phyloP scores from a whole-genome alignment of 331 rosid genomes.

The Rhamnella rubrinervis region DNA sequence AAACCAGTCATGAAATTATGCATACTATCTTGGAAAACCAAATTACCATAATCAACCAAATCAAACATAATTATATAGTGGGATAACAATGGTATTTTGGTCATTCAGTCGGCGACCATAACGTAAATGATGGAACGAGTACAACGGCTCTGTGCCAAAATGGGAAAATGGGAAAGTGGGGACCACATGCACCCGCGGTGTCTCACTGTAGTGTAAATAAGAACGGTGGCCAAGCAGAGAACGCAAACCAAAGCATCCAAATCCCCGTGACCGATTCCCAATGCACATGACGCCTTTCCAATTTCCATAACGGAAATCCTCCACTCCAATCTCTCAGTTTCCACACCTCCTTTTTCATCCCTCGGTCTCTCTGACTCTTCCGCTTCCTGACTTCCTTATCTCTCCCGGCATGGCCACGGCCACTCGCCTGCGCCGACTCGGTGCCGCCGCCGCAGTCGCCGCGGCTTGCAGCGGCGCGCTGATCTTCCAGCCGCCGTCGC shows the following conservation, averaged over 20 bases:
- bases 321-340: background rate
- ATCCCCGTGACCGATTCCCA: constrained; percentile 35
- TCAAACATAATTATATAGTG: too few relatives aligned
- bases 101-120: too few relatives aligned
- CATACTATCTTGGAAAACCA: too few relatives aligned
- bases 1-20: too few relatives aligned
- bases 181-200: too few relatives aligned
- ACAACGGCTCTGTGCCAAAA: too few relatives aligned
- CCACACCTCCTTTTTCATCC: background rate
- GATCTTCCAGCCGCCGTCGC: constrained; percentile 45
- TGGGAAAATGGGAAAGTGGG: too few relatives aligned
- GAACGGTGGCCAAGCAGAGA: too few relatives aligned
- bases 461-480: constrained; percentile 53
- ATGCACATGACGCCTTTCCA: background rate
- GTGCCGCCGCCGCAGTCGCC: constrained; percentile 45
- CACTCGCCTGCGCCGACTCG: constrained; percentile 54
- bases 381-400: background rate
- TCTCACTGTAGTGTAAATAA: too few relatives aligned
- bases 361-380: background rate
- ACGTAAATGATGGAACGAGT: too few relatives aligned
- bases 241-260: background rate
- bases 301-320: background rate
- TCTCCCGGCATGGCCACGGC: constrained; percentile 46
- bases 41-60: too few relatives aligned
- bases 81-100: too few relatives aligned